A percentile compares a stretch with the other conserved stretches of the same genome.
Conservation (phyloP, 345 rosid species). For the Abelmoschus esculentus region DNA sequence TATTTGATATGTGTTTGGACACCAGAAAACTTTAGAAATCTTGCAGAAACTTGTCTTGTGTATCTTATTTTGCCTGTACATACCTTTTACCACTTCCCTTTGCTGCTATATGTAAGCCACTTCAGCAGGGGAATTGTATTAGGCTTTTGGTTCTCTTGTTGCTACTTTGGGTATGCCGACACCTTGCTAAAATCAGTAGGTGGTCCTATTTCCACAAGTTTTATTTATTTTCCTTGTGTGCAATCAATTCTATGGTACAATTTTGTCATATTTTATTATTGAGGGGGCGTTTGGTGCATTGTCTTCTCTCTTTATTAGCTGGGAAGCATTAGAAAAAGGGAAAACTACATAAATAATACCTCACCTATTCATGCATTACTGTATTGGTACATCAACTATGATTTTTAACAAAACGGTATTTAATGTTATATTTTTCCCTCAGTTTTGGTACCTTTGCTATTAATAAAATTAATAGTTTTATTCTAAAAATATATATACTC, state of each 20-base stretch:
- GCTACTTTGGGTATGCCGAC: too few species aligned
- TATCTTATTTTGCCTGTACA: neutral
- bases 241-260: neutral
- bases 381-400: too few species aligned
- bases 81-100: neutral
- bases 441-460: too few species aligned
- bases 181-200: neutral
- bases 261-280: neutral
- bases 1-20: neutral
- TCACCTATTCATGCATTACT: too few species aligned
- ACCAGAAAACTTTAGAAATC: neutral
- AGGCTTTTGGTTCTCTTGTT: too few species aligned
- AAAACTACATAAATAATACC: too few species aligned
- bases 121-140: too few species aligned
- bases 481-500: too few species aligned
- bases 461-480: too few species aligned
- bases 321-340: neutral
- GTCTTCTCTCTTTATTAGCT: neutral
- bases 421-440: too few species aligned
- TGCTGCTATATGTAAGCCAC: neutral
- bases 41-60: neutral
- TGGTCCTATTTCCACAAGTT: neutral
- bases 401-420: too few species aligned
- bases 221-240: neutral
- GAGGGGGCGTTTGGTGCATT: neutral